A percentile compares a stretch with the other conserved stretches of the same genome.
Evolutionary conservation across 805 yeast species (phyloP).

Genomic region (Myxozyma udenii): DNA sequence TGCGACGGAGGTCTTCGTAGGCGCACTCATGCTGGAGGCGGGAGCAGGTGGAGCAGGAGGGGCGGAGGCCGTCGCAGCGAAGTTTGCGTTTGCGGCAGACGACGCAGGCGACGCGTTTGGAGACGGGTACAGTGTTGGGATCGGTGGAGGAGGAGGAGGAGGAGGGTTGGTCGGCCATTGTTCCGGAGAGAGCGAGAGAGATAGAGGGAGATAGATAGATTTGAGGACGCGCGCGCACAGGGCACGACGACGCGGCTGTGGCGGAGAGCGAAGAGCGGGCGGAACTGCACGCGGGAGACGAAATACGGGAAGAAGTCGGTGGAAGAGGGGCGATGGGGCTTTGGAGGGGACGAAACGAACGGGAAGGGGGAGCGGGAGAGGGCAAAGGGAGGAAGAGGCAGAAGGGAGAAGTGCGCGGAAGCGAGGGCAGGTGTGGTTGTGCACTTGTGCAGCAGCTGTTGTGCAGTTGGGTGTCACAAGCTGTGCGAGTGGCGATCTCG

Average conservation of each 20-base stretch:
- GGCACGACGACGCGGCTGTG: too few relatives aligned
- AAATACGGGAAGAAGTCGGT: background rate
- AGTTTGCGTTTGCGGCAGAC: slow-evolving; percentile 38
- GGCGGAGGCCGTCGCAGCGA: slow-evolving; percentile 38
- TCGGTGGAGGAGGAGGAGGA: background rate
- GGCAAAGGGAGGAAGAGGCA: too few relatives aligned
- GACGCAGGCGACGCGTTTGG: slow-evolving; percentile 34
- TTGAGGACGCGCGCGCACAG: too few relatives aligned
- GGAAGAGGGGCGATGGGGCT: background rate
- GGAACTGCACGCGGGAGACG: background rate
- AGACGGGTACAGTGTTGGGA: slow-evolving; percentile 1
- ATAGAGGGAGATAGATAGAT: background rate
- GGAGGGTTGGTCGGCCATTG: background rate
- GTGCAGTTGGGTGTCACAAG: too few relatives aligned
- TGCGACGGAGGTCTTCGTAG: slow-evolving; percentile 35
- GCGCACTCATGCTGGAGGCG: slow-evolving; percentile 35
- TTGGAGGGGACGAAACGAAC: too few relatives aligned
- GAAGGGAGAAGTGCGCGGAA: too few relatives aligned
- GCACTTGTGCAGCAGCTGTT: too few relatives aligned
- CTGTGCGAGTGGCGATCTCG: too few relatives aligned
- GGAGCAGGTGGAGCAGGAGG: slow-evolving; percentile 37
- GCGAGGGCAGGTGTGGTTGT: too few relatives aligned
- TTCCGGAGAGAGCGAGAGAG: background rate
- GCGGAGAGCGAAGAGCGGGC: background rate
- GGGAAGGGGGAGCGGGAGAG: too few relatives aligned